Conservation (phyloP, 2,329 filamentous ascomycete genomes). For the Rachicladosporium sp. region DNA sequence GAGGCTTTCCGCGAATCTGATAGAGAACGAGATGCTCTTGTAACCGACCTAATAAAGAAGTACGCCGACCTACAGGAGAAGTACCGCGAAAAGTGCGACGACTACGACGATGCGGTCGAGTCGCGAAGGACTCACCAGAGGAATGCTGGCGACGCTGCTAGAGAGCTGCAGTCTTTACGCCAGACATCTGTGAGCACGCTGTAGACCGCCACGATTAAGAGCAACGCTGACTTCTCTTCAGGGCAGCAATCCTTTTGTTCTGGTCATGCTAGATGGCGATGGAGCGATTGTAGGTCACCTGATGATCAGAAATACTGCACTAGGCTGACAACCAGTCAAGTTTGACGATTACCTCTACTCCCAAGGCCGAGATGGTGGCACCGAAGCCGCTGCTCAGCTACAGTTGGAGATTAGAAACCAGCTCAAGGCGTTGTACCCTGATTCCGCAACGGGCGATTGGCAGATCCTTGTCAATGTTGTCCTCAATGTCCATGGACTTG, state of each 20-base stretch:
- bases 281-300: constrained; percentile 30
- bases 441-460: constrained; percentile 28
- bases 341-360: constrained; percentile 34
- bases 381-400: constrained; percentile 33
- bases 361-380: constrained; percentile 31
- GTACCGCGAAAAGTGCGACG: constrained; percentile 22
- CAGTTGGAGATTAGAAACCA: constrained; percentile 30
- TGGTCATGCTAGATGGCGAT: constrained; percentile 39
- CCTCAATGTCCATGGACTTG: constrained; percentile 35
- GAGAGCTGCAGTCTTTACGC: constrained; percentile 11
- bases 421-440: constrained; percentile 28
- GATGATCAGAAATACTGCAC: neutral
- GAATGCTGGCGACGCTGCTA: constrained; percentile 10
- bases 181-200: constrained; percentile 14
- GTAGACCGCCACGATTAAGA: neutral
- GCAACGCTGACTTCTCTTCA: constrained; percentile 5
- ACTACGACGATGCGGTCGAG: constrained; percentile 25
- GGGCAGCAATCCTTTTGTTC: constrained; percentile 30
- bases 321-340: constrained; percentile 11
- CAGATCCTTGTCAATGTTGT: constrained; percentile 35
- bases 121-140: constrained; percentile 24
- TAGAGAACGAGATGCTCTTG: constrained; percentile 19
- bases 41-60: constrained; percentile 19
- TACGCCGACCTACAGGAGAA: constrained; percentile 22
- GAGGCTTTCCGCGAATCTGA: constrained; percentile 22